phyloP scores from a whole-genome alignment of 148 eudicot species.

The Camellia sinensis region DNA sequence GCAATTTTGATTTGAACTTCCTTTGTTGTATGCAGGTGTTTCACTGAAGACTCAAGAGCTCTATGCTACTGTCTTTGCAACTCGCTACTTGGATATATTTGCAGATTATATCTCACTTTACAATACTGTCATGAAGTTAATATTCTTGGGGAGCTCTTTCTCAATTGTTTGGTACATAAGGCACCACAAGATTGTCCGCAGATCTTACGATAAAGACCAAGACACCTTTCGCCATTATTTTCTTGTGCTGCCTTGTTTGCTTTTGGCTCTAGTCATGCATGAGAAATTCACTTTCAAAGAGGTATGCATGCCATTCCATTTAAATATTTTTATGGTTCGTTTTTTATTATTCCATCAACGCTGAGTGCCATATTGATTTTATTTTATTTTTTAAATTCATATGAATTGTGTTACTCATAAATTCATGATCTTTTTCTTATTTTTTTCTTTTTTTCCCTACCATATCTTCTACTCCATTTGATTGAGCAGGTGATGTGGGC shows the following conservation, averaged over 20 bases:
- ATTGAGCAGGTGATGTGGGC: constrained; percentile 87
- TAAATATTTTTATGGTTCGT: not conserved
- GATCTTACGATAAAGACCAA: constrained; percentile 93
- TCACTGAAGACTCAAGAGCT: constrained; percentile 98
- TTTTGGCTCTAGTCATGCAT: constrained; percentile 62
- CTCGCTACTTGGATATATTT: constrained; percentile 94
- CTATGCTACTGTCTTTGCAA: constrained; percentile 83
- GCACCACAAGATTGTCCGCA: constrained; percentile 78
- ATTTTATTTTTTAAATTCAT: not conserved
- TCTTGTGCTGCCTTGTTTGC: constrained; percentile 76
- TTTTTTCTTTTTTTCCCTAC: not conserved
- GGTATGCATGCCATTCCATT: constrained; percentile 39
- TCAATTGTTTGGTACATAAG: constrained; percentile 97
- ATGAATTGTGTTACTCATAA: not conserved
- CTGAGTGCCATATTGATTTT: not conserved
- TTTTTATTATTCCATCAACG: not conserved
- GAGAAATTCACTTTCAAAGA: constrained; percentile 80
- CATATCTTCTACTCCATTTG: constrained; percentile 19
- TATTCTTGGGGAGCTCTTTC: constrained; percentile 83
- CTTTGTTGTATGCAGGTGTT: constrained; percentile 51
- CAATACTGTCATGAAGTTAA: constrained; percentile 81
- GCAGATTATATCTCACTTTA: constrained; percentile 78
- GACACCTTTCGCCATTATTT: constrained; percentile 91
- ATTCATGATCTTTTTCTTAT: not conserved
- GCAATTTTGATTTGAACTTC: no score